Evolutionary conservation across 768 basidiomycete genomes (phyloP).

Genomic region (Lactarius sanguifluus): DNA sequence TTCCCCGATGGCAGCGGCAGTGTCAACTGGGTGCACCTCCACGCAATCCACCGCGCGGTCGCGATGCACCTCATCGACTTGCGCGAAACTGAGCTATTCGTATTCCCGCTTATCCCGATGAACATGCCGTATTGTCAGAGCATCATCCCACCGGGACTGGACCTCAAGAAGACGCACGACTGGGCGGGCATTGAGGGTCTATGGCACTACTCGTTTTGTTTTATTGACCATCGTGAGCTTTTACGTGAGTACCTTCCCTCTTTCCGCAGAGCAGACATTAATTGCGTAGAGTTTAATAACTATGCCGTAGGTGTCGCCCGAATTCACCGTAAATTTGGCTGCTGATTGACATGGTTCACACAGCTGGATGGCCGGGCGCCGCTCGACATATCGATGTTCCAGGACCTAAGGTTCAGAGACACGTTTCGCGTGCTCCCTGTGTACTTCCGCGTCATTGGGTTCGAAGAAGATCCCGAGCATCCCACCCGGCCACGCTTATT

Average conservation of each 20-base stretch:
- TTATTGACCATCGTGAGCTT: conserved; percentile 66
- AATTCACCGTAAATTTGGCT: background rate
- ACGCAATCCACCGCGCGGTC: conserved; percentile 55
- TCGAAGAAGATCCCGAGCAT: conserved; percentile 47
- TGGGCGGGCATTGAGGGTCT: conserved; percentile 60
- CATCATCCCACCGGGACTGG: conserved; percentile 41
- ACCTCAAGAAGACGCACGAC: conserved; percentile 43
- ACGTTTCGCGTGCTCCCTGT: conserved; percentile 51
- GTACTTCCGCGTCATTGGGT: conserved; percentile 44
- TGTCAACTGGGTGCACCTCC: conserved; percentile 62
- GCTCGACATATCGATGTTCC: conserved; percentile 50
- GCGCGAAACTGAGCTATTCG: conserved; percentile 34
- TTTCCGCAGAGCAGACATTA: background rate
- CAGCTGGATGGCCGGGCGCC: conserved; percentile 37
- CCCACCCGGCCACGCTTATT: conserved; percentile 54
- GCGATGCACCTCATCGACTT: conserved; percentile 52
- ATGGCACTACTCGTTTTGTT: conserved; percentile 67
- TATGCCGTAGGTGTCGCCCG: conserved; percentile 30
- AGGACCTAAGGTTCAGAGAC: conserved; percentile 51
- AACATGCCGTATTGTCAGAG: conserved; percentile 57
- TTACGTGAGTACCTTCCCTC: conserved; percentile 46
- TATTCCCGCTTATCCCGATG: conserved; percentile 44
- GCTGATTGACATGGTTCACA: background rate
- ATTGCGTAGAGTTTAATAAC: conserved; percentile 50
- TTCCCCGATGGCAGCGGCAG: conserved; percentile 42